A percentile compares a stretch with the other conserved stretches of the same genome.
Conservation (phyloP, 352 stramenopile species). For the Phytophthora colocasiae region DNA sequence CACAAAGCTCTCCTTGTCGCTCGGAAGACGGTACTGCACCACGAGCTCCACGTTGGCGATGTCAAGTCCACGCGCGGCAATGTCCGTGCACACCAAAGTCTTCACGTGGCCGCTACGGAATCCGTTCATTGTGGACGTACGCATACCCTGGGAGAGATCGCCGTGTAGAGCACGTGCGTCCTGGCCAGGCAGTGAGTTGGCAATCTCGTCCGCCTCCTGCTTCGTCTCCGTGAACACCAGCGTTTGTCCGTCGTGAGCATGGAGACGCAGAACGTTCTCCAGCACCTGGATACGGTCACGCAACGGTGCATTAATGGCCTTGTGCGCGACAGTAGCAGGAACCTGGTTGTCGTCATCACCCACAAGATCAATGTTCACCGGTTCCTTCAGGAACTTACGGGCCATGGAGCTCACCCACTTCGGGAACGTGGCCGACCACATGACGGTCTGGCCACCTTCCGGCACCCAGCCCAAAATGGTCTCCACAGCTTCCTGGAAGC, state of each 20-base stretch:
- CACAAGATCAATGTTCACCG: conserved; percentile 95
- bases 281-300: conserved; percentile 70
- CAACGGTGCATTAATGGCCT: conserved; percentile 91
- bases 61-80: conserved; percentile 90
- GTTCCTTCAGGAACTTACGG: conserved; percentile 92
- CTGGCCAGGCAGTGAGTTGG: conserved; percentile 78
- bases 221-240: conserved; percentile 99
- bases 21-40: conserved; percentile 94
- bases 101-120: conserved; percentile 96
- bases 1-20: conserved; percentile 95
- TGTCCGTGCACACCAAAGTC: conserved; percentile 93
- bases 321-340: conserved; percentile 90
- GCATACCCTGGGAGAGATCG: conserved; percentile 82
- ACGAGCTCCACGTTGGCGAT: conserved; percentile 93
- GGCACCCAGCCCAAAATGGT: conserved; percentile 91
- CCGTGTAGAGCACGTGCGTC: conserved; percentile 73
- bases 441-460: conserved; percentile 88
- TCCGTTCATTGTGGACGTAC: conserved; percentile 96
- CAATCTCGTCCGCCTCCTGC: conserved; percentile 95
- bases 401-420: conserved; percentile 96
- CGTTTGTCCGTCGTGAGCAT: conserved; percentile 73
- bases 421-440: conserved; percentile 97
- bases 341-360: conserved; percentile 87
- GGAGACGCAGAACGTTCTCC: conserved; percentile 73
- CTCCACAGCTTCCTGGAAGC: conserved; percentile 98